Evolutionary conservation across 805 yeast species (phyloP).

Genomic region (Cyberlindnera galapagoensis): DNA sequence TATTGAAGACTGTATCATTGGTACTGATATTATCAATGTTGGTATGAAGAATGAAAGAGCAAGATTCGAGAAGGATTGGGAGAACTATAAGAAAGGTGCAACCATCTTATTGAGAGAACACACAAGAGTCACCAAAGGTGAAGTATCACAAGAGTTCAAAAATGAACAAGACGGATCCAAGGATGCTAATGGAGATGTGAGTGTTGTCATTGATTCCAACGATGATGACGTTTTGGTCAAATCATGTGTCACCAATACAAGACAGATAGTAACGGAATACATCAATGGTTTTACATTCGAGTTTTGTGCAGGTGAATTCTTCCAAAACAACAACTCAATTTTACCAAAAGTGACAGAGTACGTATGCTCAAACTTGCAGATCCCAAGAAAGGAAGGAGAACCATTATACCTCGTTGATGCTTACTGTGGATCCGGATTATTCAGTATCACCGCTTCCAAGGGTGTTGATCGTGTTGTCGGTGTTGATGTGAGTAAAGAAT

Average conservation of each 20-base stretch:
- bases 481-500: constrained; percentile 88
- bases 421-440: constrained; percentile 93
- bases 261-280: constrained; percentile 74
- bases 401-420: constrained; percentile 83
- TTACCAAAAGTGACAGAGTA: constrained; percentile 76
- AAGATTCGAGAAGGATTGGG: constrained; percentile 40
- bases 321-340: constrained; percentile 92
- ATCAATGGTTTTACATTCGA: constrained; percentile 72
- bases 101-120: constrained; percentile 82
- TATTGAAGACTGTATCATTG: constrained; percentile 91
- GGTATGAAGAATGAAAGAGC: constrained; percentile 69
- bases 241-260: constrained; percentile 72
- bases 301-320: constrained; percentile 92
- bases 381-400: constrained; percentile 33
- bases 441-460: constrained; percentile 77
- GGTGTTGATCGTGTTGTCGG: constrained; percentile 86
- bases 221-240: constrained; percentile 36
- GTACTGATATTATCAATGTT: constrained; percentile 68
- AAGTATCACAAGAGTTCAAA: constrained; percentile 25
- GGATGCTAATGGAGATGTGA: constrained; percentile 30
- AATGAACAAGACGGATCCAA: constrained; percentile 40
- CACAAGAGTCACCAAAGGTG: constrained; percentile 33
- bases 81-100: constrained; percentile 66
- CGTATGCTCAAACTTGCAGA: constrained; percentile 63
- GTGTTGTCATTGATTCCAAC: constrained; percentile 26